Percentiles rank a stretch among this genome's conserved stretches.
Evolutionary conservation across 2,329 filamentous ascomycete genomes (phyloP).

Genomic region (Cercospora canescens): DNA sequence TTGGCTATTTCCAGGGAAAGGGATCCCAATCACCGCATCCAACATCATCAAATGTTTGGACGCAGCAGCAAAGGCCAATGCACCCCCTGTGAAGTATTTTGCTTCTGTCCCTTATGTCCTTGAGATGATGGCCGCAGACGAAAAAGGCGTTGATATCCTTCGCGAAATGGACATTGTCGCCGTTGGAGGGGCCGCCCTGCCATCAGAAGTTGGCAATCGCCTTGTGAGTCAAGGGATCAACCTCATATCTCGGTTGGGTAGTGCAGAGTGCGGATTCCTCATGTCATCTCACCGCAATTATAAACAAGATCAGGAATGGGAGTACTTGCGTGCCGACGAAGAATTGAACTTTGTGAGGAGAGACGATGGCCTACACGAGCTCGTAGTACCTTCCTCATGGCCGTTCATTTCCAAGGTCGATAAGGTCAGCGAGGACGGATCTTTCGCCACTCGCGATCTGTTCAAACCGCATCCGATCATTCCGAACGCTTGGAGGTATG

Average conservation of each 20-base stretch:
- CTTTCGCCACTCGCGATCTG: slow-evolving; percentile 64
- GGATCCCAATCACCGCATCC: slow-evolving; percentile 56
- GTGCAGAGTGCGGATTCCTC: slow-evolving; percentile 66
- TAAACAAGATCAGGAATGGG: slow-evolving; percentile 57
- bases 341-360: slow-evolving; percentile 50
- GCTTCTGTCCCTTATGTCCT: slow-evolving; percentile 63
- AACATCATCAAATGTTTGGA: slow-evolving; percentile 55
- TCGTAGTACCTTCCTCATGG: slow-evolving; percentile 59
- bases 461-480: slow-evolving; percentile 58
- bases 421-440: slow-evolving; percentile 52
- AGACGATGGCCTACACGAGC: slow-evolving; percentile 49
- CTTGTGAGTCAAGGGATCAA: slow-evolving; percentile 55
- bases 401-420: slow-evolving; percentile 62
- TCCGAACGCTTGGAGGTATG: slow-evolving; percentile 60
- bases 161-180: slow-evolving; percentile 61
- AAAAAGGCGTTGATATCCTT: slow-evolving; percentile 45
- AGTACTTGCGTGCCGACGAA: slow-evolving; percentile 54
- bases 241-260: slow-evolving; percentile 64
- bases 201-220: slow-evolving; percentile 53
- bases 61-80: slow-evolving; percentile 32
- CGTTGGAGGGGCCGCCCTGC: slow-evolving; percentile 63
- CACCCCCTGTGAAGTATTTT: slow-evolving; percentile 56
- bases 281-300: slow-evolving; percentile 63
- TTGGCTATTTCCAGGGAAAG: slow-evolving; percentile 62
- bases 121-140: slow-evolving; percentile 52